Evolutionary conservation across 2,329 filamentous ascomycete species (phyloP).

Genomic region (Xylariaceae sp.): DNA sequence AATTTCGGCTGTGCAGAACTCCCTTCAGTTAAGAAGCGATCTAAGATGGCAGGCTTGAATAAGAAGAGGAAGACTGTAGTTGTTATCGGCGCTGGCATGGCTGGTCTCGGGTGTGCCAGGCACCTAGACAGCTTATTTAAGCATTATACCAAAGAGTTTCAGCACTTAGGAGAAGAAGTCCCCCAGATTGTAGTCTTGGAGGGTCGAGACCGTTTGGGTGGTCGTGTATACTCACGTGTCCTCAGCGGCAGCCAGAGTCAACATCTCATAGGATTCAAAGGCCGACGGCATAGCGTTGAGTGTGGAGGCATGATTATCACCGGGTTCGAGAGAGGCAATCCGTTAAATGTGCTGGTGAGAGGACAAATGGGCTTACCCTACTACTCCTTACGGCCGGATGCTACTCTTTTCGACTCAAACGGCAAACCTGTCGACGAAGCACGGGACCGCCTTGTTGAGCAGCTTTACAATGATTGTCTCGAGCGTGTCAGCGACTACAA

Average conservation of each 20-base stretch:
- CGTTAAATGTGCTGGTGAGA: slow-evolving; percentile 85
- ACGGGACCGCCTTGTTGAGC: slow-evolving; percentile 83
- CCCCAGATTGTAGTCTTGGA: slow-evolving; percentile 83
- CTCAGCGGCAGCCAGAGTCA: slow-evolving; percentile 61
- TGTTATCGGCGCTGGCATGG: slow-evolving; percentile 91
- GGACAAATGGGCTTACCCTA: slow-evolving; percentile 88
- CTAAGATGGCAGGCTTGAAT: slow-evolving; percentile 46
- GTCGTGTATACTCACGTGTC: slow-evolving; percentile 84
- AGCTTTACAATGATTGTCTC: slow-evolving; percentile 91
- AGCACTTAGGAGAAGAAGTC: slow-evolving; percentile 64
- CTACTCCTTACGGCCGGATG: slow-evolving; percentile 76
- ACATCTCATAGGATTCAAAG: slow-evolving; percentile 56
- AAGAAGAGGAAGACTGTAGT: slow-evolving; percentile 72
- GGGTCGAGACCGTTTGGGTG: slow-evolving; percentile 83
- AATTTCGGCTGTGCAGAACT: slow-evolving; percentile 91
- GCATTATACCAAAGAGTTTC: slow-evolving; percentile 73
- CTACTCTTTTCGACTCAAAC: slow-evolving; percentile 86
- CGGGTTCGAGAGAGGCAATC: slow-evolving; percentile 94
- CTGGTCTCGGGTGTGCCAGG: slow-evolving; percentile 87
- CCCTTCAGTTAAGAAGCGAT: slow-evolving; percentile 48
- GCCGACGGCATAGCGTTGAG: slow-evolving; percentile 77
- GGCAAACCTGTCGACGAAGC: slow-evolving; percentile 76
- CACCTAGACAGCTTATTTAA: slow-evolving; percentile 85
- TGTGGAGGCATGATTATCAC: slow-evolving; percentile 99
- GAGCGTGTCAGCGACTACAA: slow-evolving; percentile 91